Conservation (phyloP, 768 basidiomycete genomes). For the Stropharia rugosoannulata region DNA sequence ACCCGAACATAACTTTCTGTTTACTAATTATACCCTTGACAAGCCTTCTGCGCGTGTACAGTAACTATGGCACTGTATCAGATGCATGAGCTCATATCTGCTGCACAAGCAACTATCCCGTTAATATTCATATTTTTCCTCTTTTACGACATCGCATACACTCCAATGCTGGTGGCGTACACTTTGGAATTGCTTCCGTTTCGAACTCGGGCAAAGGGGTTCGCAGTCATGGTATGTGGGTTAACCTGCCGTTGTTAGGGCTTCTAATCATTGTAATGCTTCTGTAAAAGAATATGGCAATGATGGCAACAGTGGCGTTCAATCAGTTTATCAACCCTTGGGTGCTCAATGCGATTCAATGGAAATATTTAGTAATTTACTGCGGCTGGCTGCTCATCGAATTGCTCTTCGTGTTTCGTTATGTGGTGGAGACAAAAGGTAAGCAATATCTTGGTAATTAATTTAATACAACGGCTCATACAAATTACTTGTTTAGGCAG, state of each 20-base stretch:
- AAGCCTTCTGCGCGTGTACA: constrained; percentile 60
- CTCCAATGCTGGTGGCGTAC: constrained; percentile 62
- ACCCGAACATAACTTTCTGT: background rate
- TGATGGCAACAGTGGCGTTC: constrained; percentile 69
- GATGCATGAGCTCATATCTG: constrained; percentile 31
- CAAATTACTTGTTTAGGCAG: constrained; percentile 34
- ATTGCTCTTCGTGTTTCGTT: constrained; percentile 52
- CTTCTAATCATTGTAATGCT: too few species aligned
- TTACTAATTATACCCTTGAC: background rate
- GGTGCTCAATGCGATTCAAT: constrained; percentile 57
- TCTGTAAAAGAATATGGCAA: constrained; percentile 49
- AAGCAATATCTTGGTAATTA: constrained; percentile 5
- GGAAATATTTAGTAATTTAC: constrained; percentile 63
- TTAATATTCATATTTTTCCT: constrained; percentile 61
- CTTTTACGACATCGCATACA: constrained; percentile 70
- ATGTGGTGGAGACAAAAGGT: constrained; percentile 69
- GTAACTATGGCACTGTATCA: constrained; percentile 43
- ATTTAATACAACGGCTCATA: background rate
- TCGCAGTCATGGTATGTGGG: constrained; percentile 65
- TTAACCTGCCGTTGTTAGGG: too few species aligned
- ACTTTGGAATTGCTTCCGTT: constrained; percentile 80
- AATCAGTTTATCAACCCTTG: constrained; percentile 82
- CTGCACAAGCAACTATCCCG: constrained; percentile 57
- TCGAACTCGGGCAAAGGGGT: constrained; percentile 75
- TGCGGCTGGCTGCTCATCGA: constrained; percentile 65